These are phyloP conservation scores for Mycocentrospora acerina DNA, from an alignment of 2,329 filamentous ascomycete genomes.

Conservation along the genomic window DNA sequence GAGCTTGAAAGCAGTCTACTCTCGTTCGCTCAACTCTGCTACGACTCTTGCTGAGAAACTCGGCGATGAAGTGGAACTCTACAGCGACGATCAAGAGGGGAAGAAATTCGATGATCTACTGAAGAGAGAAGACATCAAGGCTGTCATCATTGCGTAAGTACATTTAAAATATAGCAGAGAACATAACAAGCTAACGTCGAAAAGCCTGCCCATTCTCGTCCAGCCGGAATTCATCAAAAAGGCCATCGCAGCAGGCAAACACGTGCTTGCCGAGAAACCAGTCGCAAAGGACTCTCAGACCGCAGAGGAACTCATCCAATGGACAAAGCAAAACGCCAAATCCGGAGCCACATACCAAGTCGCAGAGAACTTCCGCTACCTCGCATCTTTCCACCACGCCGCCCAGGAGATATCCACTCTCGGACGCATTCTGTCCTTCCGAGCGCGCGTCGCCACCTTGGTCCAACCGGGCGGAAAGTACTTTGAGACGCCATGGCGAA, in stretches of 20 bases:
- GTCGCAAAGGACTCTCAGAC: slow-evolving; percentile 61
- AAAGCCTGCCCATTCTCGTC: slow-evolving; percentile 60
- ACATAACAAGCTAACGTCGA: slow-evolving; percentile 6
- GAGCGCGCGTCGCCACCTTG: slow-evolving; percentile 47
- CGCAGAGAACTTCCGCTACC: slow-evolving; percentile 73
- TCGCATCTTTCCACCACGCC: slow-evolving; percentile 57
- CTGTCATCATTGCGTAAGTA: slow-evolving; percentile 56
- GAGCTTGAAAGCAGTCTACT: slow-evolving; percentile 66
- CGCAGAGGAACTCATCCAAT: slow-evolving; percentile 52
- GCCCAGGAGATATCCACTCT: slow-evolving; percentile 53
- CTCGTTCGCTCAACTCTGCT: slow-evolving; percentile 62
- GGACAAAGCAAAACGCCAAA: slow-evolving; percentile 43
- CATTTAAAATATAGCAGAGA: not conserved
- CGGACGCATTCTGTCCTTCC: slow-evolving; percentile 59
- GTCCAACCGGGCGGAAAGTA: slow-evolving; percentile 57
- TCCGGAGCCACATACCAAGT: slow-evolving; percentile 49
- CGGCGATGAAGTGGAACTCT: slow-evolving; percentile 51
- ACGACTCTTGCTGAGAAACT: slow-evolving; percentile 42
- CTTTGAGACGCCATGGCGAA: slow-evolving; percentile 63
- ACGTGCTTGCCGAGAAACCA: slow-evolving; percentile 71
- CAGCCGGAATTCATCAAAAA: slow-evolving; percentile 62
- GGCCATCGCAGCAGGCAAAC: slow-evolving; percentile 65
- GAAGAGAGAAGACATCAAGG: slow-evolving; percentile 55
- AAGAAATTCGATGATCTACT: slow-evolving; percentile 56
- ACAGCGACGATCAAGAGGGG: slow-evolving; percentile 57